phyloP scores from a whole-genome alignment of 805 yeast genomes.

The Sugiyamaella valdiviana region DNA sequence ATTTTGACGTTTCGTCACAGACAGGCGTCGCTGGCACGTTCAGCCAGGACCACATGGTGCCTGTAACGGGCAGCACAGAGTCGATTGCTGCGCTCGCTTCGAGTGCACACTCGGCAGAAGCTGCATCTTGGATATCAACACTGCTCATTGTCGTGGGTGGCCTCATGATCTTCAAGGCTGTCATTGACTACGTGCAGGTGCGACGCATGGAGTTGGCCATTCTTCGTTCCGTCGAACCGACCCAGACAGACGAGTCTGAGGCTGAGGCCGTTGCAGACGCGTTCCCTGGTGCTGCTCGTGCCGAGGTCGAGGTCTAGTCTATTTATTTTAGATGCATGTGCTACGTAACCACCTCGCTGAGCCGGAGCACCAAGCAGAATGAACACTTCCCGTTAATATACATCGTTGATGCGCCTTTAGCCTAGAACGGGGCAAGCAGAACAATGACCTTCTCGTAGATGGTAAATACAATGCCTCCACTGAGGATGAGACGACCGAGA shows the following conservation, averaged over 20 bases:
- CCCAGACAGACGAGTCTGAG: slow-evolving; percentile 1
- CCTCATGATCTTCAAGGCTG: slow-evolving; percentile 56
- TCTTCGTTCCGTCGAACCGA: slow-evolving; percentile 22
- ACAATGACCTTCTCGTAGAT: slow-evolving; percentile 85
- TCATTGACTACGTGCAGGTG: slow-evolving; percentile 70
- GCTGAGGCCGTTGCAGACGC: neutral
- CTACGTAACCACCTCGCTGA: too few relatives aligned
- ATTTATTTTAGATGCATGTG: slow-evolving; percentile 2
- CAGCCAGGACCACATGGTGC: slow-evolving; percentile 8
- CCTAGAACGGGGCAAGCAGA: slow-evolving; percentile 23
- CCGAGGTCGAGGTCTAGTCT: neutral
- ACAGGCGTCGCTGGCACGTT: neutral
- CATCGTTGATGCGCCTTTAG: neutral
- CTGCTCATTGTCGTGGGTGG: slow-evolving; percentile 63
- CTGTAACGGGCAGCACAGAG: slow-evolving; percentile 19
- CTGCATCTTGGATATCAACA: slow-evolving; percentile 45
- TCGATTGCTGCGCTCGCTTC: slow-evolving; percentile 15
- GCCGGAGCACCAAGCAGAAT: too few relatives aligned
- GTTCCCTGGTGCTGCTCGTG: neutral
- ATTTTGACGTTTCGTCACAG: slow-evolving; percentile 37
- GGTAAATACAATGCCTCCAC: slow-evolving; percentile 97
- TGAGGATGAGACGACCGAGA: slow-evolving; percentile 79
- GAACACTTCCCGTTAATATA: neutral
- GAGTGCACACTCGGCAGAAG: slow-evolving; percentile 8
- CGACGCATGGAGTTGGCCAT: slow-evolving; percentile 66